Evolutionary conservation across 208 protist genomes (phyloP).

Genomic region (Trypanosomatidae sp.): DNA sequence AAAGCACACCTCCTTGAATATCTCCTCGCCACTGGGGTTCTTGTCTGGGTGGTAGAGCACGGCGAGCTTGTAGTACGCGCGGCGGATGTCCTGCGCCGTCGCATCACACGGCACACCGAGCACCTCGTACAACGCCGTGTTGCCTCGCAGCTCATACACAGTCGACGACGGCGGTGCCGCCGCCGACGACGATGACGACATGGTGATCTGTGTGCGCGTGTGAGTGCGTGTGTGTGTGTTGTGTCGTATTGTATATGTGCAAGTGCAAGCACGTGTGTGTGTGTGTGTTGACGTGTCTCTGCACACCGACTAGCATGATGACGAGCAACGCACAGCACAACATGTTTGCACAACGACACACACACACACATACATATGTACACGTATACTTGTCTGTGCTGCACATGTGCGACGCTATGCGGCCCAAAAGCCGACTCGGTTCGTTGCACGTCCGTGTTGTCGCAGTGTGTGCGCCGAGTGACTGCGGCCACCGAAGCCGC

Average conservation of each 20-base stretch:
- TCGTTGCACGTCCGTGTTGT: constrained; percentile 54
- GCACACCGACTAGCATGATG: no score
- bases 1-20: constrained; percentile 83
- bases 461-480: constrained; percentile 68
- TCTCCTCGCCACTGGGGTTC: constrained; percentile 58
- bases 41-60: constrained; percentile 88
- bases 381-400: background rate
- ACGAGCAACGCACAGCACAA: no score
- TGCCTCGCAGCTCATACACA: constrained; percentile 62
- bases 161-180: no score
- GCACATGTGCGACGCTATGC: constrained; percentile 14
- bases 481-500: constrained; percentile 76
- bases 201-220: no score
- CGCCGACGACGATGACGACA: no score
- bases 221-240: no score
- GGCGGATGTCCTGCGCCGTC: constrained; percentile 59
- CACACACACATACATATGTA: no score
- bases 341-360: no score
- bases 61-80: constrained; percentile 75
- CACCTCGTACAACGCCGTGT: constrained; percentile 67
- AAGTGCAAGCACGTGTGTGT: no score
- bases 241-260: no score
- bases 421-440: constrained; percentile 78
- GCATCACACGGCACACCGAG: constrained; percentile 42
- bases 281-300: no score